Evolutionary conservation across 1,284 basidiomycete species (phyloP), one percentile per base, ranked within the genome.

Genomic region (Irpex sp.): DNA sequence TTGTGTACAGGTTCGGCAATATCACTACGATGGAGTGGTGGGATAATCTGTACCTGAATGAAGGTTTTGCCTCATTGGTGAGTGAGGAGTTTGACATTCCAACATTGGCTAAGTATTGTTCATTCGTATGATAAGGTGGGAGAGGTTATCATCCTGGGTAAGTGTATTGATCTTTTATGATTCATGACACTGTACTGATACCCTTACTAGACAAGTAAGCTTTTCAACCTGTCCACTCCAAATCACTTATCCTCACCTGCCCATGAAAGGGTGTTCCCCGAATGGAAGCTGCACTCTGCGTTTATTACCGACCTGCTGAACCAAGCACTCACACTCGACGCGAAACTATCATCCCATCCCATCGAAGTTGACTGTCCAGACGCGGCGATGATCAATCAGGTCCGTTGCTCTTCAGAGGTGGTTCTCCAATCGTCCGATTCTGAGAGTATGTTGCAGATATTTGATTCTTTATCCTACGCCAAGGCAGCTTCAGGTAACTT

Each of bases 11-110:
- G 91, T 96, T 96, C 72, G 93, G 94, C 57, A 90, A 96, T 75
- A 93, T 96, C 70, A 91, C 92, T 15, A 97, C 94, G 1, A 95
- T 96, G 91, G 86, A 87, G 70, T 97, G 94, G 94, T 97, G 95
- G 94, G 91, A 94, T 69, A 91, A 93, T 75, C 81, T 96, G 54
- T 95, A 91, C 74, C 80, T 96, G 71, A 94, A 94, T 67, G 89
- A 92, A 83, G 88, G 87, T 19, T 98, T 98, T 74, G 96, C 96
- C 2, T 91, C 89, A 19, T 72, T 92, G 78, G 89, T 89, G 68
- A 40, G 85, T 76, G 48, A 55, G 38, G 9, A 13, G 38, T 31
- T n/a, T 19, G 31, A 47, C 37, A 1, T 17, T 5, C 4, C 19
- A 34, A 34, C 31, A 34, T 34, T 19, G 31, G 31, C 31, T 34